These are phyloP conservation scores for Mycogone perniciosa DNA, from an alignment of 2,329 filamentous ascomycete genomes.

Conservation along the genomic window DNA sequence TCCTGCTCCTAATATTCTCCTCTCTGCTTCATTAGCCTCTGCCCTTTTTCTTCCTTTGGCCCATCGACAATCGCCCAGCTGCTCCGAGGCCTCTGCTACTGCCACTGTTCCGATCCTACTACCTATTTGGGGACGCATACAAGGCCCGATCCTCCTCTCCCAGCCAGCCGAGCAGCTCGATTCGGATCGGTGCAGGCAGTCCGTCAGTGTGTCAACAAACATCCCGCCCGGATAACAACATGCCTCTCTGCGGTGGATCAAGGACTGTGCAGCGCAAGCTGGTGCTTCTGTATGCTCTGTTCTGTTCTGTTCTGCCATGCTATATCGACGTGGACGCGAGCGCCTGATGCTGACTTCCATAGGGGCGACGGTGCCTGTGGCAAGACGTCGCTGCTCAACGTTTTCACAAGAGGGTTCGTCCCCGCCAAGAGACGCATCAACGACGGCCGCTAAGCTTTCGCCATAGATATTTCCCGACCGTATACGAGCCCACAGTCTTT, in stretches of 20 bases:
- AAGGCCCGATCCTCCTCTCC: not conserved
- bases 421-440: not conserved
- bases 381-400: constrained; percentile 94
- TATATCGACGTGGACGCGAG: not conserved
- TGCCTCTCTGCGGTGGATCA: constrained; percentile 56
- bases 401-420: constrained; percentile 91
- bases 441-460: not conserved
- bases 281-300: constrained; percentile 64
- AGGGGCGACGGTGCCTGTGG: constrained; percentile 95
- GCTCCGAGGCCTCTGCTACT: not conserved
- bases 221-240: not conserved
- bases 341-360: constrained; percentile 2
- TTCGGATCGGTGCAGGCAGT: no score
- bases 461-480: constrained; percentile 84
- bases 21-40: not conserved
- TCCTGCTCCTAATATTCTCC: constrained; percentile 5
- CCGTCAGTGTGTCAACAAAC: no score
- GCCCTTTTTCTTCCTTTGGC: not conserved
- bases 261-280: constrained; percentile 95
- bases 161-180: not conserved
- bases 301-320: not conserved
- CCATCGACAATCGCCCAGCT: constrained; percentile 1
- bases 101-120: not conserved
- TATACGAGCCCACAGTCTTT: constrained; percentile 97
- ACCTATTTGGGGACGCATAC: not conserved